Conservation (phyloP, 2,329 filamentous ascomycete species). For the Fonsecaea erecta region DNA sequence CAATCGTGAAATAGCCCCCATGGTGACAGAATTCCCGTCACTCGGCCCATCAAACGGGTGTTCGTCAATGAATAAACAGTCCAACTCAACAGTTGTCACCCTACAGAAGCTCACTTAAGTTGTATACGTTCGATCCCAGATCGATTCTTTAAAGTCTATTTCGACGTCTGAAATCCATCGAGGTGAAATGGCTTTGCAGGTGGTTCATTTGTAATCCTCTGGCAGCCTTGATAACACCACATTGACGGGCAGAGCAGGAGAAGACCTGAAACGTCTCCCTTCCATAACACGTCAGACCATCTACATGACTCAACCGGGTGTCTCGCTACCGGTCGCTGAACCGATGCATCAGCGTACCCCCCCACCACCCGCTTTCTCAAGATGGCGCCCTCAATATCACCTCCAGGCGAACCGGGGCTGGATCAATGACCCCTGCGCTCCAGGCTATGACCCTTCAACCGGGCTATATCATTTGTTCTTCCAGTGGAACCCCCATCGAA, state of each 20-base stretch:
- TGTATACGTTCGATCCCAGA: background rate
- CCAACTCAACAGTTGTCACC: background rate
- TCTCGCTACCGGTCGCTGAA: background rate
- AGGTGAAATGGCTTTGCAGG: too few relatives aligned
- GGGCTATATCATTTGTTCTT: conserved; percentile 49
- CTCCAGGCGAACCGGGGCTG: conserved; percentile 46
- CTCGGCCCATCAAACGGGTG: background rate
- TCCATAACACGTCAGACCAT: background rate
- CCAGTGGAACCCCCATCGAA: conserved; percentile 51
- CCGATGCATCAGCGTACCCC: background rate
- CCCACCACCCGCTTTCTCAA: conserved; percentile 18
- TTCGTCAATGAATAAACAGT: background rate
- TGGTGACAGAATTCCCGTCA: background rate
- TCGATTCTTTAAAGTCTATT: too few relatives aligned
- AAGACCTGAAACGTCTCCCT: background rate
- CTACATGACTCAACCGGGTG: background rate
- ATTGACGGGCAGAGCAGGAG: background rate
- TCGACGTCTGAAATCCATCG: too few relatives aligned
- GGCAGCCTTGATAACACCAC: background rate
- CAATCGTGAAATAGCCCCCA: background rate
- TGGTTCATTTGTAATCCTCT: too few relatives aligned
- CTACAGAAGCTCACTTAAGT: background rate
- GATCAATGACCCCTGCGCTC: conserved; percentile 53
- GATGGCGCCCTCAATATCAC: conserved; percentile 43
- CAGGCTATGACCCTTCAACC: conserved; percentile 47